A percentile compares a stretch with the other conserved stretches of the same genome.
Evolutionary conservation across 2,329 filamentous ascomycete genomes (phyloP).

Genomic region (Pseudocercospora cruenta): DNA sequence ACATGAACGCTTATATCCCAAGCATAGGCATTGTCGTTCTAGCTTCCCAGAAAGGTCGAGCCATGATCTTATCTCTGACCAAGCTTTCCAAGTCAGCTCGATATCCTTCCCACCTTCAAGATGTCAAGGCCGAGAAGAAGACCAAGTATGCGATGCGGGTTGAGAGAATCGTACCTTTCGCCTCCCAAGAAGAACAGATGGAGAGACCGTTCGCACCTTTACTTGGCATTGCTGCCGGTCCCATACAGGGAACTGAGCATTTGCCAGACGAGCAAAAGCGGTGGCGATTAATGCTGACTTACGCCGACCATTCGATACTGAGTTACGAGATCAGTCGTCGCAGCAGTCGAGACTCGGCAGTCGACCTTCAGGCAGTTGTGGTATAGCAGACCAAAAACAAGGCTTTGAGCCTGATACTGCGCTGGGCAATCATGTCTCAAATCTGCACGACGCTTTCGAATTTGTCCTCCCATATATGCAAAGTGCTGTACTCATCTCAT

Average conservation of each 20-base stretch:
- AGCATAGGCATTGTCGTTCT: slow-evolving; percentile 71
- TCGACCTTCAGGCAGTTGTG: slow-evolving; percentile 24
- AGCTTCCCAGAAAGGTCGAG: slow-evolving; percentile 68
- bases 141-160: slow-evolving; percentile 54
- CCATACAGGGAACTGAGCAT: slow-evolving; percentile 56
- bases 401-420: background rate
- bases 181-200: slow-evolving; percentile 55
- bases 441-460: background rate
- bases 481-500: background rate
- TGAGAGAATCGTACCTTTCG: slow-evolving; percentile 60
- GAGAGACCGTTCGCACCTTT: slow-evolving; percentile 57
- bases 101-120: slow-evolving; percentile 23
- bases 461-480: background rate
- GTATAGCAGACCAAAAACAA: slow-evolving; percentile 14
- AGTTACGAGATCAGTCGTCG: slow-evolving; percentile 65
- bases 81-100: slow-evolving; percentile 24
- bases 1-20: slow-evolving; percentile 66
- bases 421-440: background rate
- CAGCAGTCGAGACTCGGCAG: slow-evolving; percentile 21
- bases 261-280: slow-evolving; percentile 45
- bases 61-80: slow-evolving; percentile 65
- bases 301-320: slow-evolving; percentile 69
- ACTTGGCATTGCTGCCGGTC: slow-evolving; percentile 69
- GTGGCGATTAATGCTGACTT: slow-evolving; percentile 73
- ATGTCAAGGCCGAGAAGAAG: slow-evolving; percentile 21